phyloP scores from a whole-genome alignment of 768 basidiomycete species.

The Erythrobasidium yunnanense region DNA sequence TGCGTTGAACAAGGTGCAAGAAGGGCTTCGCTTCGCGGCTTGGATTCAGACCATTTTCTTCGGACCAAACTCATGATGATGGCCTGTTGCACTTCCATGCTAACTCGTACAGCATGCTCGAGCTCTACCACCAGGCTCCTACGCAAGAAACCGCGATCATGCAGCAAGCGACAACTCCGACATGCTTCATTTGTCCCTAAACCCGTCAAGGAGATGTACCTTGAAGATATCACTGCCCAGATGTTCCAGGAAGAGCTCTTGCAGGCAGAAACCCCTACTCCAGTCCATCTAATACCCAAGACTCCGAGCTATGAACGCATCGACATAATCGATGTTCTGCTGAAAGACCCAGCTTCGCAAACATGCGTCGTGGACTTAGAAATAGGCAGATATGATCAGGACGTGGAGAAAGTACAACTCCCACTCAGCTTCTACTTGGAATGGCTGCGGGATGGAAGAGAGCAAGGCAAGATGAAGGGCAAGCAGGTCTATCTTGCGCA shows the following conservation, averaged over 20 bases:
- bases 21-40: no score
- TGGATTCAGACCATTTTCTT: no score
- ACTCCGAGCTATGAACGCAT: neutral
- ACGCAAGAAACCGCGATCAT: no score
- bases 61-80: no score
- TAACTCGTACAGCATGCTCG: no score
- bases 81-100: no score
- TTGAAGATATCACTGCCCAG: neutral
- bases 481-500: conserved; percentile 24
- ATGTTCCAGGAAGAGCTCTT: neutral
- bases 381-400: conserved; percentile 18
- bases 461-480: conserved; percentile 13
- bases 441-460: conserved; percentile 5
- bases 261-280: neutral
- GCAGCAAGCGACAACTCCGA: no score
- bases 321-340: conserved; percentile 1
- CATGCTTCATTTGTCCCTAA: neutral
- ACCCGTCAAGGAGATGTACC: neutral
- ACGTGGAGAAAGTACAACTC: conserved; percentile 12
- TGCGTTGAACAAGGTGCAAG: no score
- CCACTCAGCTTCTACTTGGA: conserved; percentile 4
- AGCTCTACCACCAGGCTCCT: no score
- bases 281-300: neutral
- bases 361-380: conserved; percentile 20
- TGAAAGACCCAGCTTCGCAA: conserved; percentile 10